Percentiles rank a stretch among this genome's conserved stretches.
These are phyloP conservation scores for Penicillium glabrum DNA, from an alignment of 2,329 filamentous ascomycete genomes.

Conservation along the genomic window DNA sequence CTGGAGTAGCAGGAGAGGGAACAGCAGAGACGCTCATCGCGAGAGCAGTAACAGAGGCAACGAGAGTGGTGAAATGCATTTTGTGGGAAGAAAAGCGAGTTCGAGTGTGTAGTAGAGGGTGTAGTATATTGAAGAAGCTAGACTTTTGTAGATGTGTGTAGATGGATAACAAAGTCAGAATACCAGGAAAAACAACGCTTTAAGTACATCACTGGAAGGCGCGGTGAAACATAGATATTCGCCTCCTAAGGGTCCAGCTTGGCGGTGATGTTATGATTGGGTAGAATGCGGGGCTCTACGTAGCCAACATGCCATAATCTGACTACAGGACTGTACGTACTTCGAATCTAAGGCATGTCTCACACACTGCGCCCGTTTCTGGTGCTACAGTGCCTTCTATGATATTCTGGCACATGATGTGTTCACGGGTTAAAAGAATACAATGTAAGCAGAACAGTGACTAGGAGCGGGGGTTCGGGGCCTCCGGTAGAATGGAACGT, in stretches of 20 bases:
- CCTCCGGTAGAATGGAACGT: not conserved
- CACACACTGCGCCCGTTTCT: constrained; percentile 3
- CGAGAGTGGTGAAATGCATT: constrained; percentile 11
- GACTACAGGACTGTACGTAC: constrained; percentile 1
- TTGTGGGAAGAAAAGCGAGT: not conserved
- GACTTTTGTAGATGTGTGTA: not conserved
- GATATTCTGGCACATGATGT: not conserved
- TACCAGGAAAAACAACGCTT: not conserved
- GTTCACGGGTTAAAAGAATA: not conserved
- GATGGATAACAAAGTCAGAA: not conserved
- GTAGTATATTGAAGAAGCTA: not conserved
- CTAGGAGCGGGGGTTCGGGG: not conserved
- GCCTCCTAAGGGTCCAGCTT: not conserved
- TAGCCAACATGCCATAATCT: not conserved
- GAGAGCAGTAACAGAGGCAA: constrained; percentile 7
- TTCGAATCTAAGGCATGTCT: constrained; percentile 2
- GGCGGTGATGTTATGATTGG: not conserved
- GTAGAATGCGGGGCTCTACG: not conserved
- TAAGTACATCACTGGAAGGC: not conserved
- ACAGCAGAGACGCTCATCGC: constrained; percentile 6
- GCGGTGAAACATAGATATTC: constrained; percentile 1
- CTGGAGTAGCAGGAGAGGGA: constrained; percentile 2
- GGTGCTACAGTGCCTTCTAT: not conserved
- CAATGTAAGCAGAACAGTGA: not conserved
- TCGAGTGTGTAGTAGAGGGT: not conserved